Base-by-base conservation (phyloP, 2,329 filamentous ascomycete genomes). In the Amauroascus verrucosus region DNA sequence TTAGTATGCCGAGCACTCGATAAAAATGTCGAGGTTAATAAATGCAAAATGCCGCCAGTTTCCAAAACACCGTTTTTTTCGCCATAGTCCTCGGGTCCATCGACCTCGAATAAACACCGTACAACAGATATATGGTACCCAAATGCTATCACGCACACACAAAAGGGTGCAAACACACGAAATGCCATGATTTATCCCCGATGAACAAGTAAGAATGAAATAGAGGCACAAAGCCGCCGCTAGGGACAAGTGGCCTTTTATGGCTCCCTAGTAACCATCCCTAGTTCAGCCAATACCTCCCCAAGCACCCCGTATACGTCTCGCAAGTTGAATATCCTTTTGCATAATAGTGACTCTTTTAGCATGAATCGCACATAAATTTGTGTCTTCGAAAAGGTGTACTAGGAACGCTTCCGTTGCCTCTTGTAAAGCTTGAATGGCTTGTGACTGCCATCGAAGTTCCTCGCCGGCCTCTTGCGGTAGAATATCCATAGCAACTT, bases 281-380 rank as follows among this genome's bases (percentile, higher is more conserved):
- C 24, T 35, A 20, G 28, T 3, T 71, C 71, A 79, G 72, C 70
- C 84, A 72, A 73, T 76, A 61, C 85, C 85, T 45, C 83, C 86
- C 85, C 85, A 90, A 44, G 83, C 79, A 11, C 86, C 86, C 49
- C 86, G 77, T 71, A 91, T 89, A 60, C 86, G 75, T 63, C 86
- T 76, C 18, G 91, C 91, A 56, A 97, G 79, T 73, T 96, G 91
- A 63, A 98, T 95, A 71, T 97, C 93, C 74, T 95, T 95, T 71
- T 93, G 89, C 87, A 95, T 91, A 63, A 96, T 95, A 37, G 91
- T 97, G 51, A 97, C 89, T 67, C 91, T 80, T 75, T 95, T 96
- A 57, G 91, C 93, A 72, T 97, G 91, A 63, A 97, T 90, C 58
- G 91, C 93, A 73, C 91, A 96, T 40, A 97, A 79, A 73, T 97